Base-by-base conservation (phyloP, 768 basidiomycete species). In the Russula vinacea region DNA sequence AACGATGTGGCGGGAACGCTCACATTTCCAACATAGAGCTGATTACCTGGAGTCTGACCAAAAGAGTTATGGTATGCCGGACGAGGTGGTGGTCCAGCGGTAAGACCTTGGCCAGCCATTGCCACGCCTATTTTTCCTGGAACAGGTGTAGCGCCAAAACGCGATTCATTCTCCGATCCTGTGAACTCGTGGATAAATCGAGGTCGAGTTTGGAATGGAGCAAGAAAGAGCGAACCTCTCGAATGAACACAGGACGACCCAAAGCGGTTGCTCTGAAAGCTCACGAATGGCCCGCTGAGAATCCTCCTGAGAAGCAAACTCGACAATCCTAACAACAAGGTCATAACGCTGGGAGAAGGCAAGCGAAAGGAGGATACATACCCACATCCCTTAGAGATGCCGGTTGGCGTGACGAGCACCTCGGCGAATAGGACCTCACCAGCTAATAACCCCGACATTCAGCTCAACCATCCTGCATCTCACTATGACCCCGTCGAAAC, bases 361-460 rank as follows among this genome's bases (percentile, higher is more conserved):
- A 5, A 3, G 24, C 5, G 1, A 35, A 22, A 11, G 47, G 53
- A 58, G 42, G 42, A 52, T 40, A 84, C 95, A 78, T 72, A 98
- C 97, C 96, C 96, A 87, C 96, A 99, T 74, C 96, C 96, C 76
- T 99, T 99, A 29, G 95, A 98, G 60, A 96, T 85, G 35, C 96
- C 96, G 24, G 91, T 95, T 17, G 96, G 96, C 7, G 97, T 97
- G 70, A 94, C 81, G 73, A 99, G 86, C 71, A 99, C 94, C 87
- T 99, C 96, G 84, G 96, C 92, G 86, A 99, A 99, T 77, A 96
- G 88, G 75, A 98, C 95, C 83, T 95, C 94, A 83, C 96, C 96
- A 87, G 93, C 96, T 96, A 88, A 85, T 83, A 83, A 86, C 80
- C 87, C 86, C 85, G 81, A 87, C 86, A 81, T 84, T 90, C 89